phyloP scores from a whole-genome alignment of 2,329 filamentous ascomycete genomes.

The Dactylellina parvicollis region DNA sequence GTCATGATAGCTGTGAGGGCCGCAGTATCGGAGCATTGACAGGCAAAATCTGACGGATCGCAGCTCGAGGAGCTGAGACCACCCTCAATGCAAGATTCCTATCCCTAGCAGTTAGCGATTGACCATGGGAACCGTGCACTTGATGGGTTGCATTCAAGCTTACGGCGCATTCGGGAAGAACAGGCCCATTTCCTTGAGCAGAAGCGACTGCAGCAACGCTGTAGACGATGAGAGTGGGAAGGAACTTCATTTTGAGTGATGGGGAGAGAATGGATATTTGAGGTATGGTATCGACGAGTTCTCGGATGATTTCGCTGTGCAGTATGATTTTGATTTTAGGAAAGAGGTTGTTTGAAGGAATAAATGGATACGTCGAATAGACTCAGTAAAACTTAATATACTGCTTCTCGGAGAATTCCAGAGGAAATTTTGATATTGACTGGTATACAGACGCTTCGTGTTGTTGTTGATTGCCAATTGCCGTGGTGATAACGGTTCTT shows the following conservation, averaged over 20 bases:
- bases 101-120: background rate
- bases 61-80: conserved; percentile 39
- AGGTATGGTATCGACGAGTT: background rate
- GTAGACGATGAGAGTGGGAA: background rate
- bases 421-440: background rate
- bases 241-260: conserved; percentile 29
- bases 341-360: background rate
- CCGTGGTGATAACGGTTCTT: too few relatives aligned
- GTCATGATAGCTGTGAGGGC: conserved; percentile 27
- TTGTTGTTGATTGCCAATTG: too few relatives aligned
- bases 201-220: conserved; percentile 4
- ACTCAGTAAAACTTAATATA: too few relatives aligned
- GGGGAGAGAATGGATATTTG: background rate
- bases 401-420: too few relatives aligned
- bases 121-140: too few relatives aligned
- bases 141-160: background rate
- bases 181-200: conserved; percentile 11
- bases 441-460: too few relatives aligned
- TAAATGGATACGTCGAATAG: too few relatives aligned
- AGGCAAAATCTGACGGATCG: conserved; percentile 29
- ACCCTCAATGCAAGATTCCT: conserved; percentile 34
- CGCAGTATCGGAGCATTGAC: conserved; percentile 35
- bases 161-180: conserved; percentile 46
- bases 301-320: background rate
- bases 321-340: too few relatives aligned